A percentile compares a stretch with the other conserved stretches of the same genome.
Conservation (phyloP, 2,329 filamentous ascomycete species). For the Penicillium sp. region DNA sequence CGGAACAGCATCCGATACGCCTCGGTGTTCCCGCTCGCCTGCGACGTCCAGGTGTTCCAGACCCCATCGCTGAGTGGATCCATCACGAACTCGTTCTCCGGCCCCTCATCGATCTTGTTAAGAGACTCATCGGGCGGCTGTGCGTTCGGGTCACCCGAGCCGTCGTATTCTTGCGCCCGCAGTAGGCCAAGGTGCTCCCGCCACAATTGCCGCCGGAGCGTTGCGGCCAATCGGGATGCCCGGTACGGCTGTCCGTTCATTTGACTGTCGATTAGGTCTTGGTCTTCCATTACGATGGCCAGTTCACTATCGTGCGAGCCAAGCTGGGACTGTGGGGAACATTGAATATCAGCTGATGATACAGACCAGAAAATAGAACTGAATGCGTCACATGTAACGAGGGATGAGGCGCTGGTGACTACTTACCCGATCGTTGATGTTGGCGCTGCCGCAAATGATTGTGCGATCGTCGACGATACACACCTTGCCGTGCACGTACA, state of each 20-base stretch:
- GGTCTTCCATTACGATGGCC: constrained; percentile 83
- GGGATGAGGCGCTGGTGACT: not conserved
- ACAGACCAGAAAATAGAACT: not conserved
- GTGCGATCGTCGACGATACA: constrained; percentile 76
- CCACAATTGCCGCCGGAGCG: constrained; percentile 81
- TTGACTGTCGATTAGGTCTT: constrained; percentile 63
- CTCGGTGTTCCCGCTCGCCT: constrained; percentile 75
- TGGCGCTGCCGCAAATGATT: constrained; percentile 77
- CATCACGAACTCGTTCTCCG: constrained; percentile 65
- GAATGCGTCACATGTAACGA: not conserved
- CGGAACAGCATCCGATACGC: constrained; percentile 82
- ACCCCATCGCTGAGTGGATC: constrained; percentile 73
- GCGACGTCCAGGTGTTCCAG: constrained; percentile 68
- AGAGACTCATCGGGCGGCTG: constrained; percentile 67
- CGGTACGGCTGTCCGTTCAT: constrained; percentile 74
- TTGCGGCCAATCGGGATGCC: constrained; percentile 74
- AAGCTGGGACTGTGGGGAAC: constrained; percentile 65
- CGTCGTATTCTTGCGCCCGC: constrained; percentile 68
- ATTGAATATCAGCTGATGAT: constrained; percentile 8
- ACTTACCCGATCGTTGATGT: constrained; percentile 62
- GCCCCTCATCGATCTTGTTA: constrained; percentile 72
- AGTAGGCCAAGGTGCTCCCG: constrained; percentile 87
- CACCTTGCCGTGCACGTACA: constrained; percentile 92
- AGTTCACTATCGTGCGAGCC: constrained; percentile 85
- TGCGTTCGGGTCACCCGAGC: constrained; percentile 70